phyloP scores from a whole-genome alignment of 441 rosid genomes.

The Eutrema salsugineum region DNA sequence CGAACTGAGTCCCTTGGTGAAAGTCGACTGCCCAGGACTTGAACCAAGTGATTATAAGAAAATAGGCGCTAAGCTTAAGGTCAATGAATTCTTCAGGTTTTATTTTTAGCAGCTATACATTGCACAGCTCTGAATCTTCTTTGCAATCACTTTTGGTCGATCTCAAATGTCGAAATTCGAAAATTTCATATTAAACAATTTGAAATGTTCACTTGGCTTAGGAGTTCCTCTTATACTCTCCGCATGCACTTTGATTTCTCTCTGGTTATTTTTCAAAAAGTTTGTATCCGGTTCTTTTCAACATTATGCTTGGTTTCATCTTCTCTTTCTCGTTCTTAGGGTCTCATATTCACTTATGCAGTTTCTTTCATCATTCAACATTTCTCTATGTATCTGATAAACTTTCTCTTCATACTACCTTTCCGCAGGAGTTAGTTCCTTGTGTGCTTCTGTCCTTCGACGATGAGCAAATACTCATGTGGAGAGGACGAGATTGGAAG shows the following conservation, averaged over 20 bases:
- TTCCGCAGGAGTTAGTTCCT: constrained; percentile 76
- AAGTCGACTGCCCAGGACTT: constrained; percentile 78
- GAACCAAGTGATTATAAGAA: constrained; percentile 87
- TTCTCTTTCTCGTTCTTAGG: not conserved
- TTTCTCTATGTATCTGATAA: not conserved
- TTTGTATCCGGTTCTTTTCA: not conserved
- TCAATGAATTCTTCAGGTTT: constrained; percentile 19
- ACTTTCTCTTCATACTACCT: not conserved
- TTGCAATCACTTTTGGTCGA: not conserved
- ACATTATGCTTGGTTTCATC: not conserved
- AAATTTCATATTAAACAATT: not conserved
- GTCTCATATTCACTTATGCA: not conserved
- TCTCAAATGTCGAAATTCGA: not conserved
- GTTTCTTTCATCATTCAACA: constrained; percentile 3
- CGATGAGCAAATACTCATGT: constrained; percentile 85
- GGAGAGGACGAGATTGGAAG: constrained; percentile 90
- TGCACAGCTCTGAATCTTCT: not conserved
- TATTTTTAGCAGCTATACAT: not conserved
- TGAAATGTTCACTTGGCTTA: not conserved
- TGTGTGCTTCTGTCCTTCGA: constrained; percentile 87
- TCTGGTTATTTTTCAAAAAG: not conserved
- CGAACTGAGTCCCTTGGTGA: constrained; percentile 80
- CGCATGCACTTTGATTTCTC: not conserved
- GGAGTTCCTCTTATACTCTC: not conserved
- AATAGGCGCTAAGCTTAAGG: constrained; percentile 95